These are phyloP conservation scores for Corymbia citriodora DNA, from an alignment of 441 rosid species.

Conservation along the genomic window DNA sequence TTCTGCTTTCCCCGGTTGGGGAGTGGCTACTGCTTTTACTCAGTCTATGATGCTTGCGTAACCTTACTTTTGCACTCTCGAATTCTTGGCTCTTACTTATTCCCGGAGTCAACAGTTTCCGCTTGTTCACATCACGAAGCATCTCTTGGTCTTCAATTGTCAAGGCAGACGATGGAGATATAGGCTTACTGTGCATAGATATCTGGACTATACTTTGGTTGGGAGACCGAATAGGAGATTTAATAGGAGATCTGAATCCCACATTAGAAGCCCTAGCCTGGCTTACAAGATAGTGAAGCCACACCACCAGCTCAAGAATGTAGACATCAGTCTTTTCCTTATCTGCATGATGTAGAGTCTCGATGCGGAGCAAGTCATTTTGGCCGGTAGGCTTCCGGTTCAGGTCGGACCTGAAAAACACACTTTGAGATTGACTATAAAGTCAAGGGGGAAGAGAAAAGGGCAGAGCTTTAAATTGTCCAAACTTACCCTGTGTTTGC, in stretches of 20 bases:
- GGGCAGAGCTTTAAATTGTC: background rate
- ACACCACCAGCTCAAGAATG: constrained; percentile 74
- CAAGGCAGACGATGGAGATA: constrained; percentile 37
- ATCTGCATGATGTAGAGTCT: constrained; percentile 93
- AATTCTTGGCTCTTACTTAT: constrained; percentile 97
- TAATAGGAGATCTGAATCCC: constrained; percentile 69
- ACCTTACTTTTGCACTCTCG: constrained; percentile 49
- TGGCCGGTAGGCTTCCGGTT: constrained; percentile 66
- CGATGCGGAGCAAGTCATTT: constrained; percentile 74
- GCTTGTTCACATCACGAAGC: constrained; percentile 83
- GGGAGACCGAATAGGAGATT: constrained; percentile 77
- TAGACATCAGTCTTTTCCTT: constrained; percentile 76
- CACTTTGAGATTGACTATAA: background rate
- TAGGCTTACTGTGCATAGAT: constrained; percentile 23
- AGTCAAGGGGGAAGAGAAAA: background rate
- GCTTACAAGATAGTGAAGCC: constrained; percentile 84
- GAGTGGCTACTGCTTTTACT: constrained; percentile 93
- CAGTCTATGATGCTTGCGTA: constrained; percentile 69
- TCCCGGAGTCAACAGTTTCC: constrained; percentile 68
- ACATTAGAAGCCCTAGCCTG: constrained; percentile 68
- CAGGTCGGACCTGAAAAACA: constrained; percentile 50
- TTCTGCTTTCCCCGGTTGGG: constrained; percentile 52
- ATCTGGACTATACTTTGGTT: constrained; percentile 48
- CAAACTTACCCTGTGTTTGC: constrained; percentile 81
- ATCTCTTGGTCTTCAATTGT: constrained; percentile 85